These are phyloP conservation scores for Trametopsis cervina DNA, from an alignment of 768 basidiomycete genomes.

Conservation along the genomic window DNA sequence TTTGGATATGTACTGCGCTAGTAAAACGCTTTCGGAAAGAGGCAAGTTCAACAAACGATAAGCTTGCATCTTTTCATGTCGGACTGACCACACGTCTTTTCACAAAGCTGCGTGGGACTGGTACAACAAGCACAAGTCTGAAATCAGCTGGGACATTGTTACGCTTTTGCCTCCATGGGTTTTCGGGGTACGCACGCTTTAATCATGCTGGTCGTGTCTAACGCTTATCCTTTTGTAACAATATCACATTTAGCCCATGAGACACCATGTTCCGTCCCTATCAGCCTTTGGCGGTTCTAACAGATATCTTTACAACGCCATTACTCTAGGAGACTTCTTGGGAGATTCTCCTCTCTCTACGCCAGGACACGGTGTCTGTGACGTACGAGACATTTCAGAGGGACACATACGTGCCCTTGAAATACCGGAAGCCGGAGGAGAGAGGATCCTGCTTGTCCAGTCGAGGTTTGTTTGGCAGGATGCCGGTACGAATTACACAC, in stretches of 20 bases:
- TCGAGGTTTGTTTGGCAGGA: neutral
- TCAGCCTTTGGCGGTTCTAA: too few relatives aligned
- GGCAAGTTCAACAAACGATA: neutral
- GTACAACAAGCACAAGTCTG: neutral
- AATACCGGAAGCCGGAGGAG: constrained; percentile 43
- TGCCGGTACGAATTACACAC: constrained; percentile 27
- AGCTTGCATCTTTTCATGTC: too few relatives aligned
- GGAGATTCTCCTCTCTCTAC: neutral
- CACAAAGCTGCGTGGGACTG: neutral
- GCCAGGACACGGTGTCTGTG: constrained; percentile 19
- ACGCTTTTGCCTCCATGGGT: neutral
- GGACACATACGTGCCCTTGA: constrained; percentile 49
- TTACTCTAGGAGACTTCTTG: neutral
- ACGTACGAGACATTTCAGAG: constrained; percentile 49
- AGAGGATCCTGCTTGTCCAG: constrained; percentile 47
- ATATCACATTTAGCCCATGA: neutral
- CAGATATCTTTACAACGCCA: neutral
- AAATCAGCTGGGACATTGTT: neutral
- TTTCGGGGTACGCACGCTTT: neutral
- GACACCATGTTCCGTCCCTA: neutral
- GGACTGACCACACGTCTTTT: too few relatives aligned
- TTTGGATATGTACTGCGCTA: constrained; percentile 40
- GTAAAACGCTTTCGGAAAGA: constrained; percentile 50
- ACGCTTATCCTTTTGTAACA: neutral
- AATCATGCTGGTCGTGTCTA: neutral